A percentile compares a stretch with the other conserved stretches of the same genome.
phyloP scores from a whole-genome alignment of 257 asterid species.

The Anisodus acutangulus region DNA sequence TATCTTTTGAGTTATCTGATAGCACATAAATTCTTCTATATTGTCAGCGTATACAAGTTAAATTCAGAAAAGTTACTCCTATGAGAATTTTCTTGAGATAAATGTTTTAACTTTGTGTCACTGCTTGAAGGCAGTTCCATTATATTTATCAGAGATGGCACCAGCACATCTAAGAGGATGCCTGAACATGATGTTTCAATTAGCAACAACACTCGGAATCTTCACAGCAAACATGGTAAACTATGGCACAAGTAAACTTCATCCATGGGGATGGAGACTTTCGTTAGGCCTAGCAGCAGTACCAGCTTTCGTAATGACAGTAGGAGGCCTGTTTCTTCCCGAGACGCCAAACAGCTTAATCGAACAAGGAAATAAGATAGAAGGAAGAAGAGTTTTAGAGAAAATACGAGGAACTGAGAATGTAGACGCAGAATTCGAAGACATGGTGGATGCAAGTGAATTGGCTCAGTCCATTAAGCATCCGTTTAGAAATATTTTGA shows the following conservation, averaged over 20 bases:
- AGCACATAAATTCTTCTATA: not conserved
- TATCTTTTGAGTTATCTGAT: not conserved
- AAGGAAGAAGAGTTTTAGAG: conserved; percentile 58
- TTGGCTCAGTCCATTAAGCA: conserved; percentile 61
- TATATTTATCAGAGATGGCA: conserved; percentile 88
- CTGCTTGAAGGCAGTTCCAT: conserved; percentile 72
- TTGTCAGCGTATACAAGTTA: not conserved
- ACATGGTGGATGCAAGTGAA: conserved; percentile 78
- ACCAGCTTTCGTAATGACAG: conserved; percentile 70
- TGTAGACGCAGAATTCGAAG: conserved; percentile 68
- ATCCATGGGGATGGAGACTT: conserved; percentile 90
- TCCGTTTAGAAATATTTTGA: conserved; percentile 73
- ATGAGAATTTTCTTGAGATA: not conserved
- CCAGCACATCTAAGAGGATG: conserved; percentile 88
- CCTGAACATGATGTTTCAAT: conserved; percentile 81
- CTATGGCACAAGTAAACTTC: conserved; percentile 67
- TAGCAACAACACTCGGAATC: conserved; percentile 82
- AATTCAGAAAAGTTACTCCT: not conserved
- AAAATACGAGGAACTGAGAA: conserved; percentile 75
- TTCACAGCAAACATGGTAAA: conserved; percentile 90
- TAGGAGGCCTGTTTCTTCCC: conserved; percentile 75
- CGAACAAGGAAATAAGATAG: conserved; percentile 54
- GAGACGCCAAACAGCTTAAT: conserved; percentile 86
- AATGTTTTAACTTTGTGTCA: conserved; percentile 15
- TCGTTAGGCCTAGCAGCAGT: conserved; percentile 81